phyloP scores from a whole-genome alignment of 2,329 filamentous ascomycete genomes.

The Colletotrichum brevisporum region DNA sequence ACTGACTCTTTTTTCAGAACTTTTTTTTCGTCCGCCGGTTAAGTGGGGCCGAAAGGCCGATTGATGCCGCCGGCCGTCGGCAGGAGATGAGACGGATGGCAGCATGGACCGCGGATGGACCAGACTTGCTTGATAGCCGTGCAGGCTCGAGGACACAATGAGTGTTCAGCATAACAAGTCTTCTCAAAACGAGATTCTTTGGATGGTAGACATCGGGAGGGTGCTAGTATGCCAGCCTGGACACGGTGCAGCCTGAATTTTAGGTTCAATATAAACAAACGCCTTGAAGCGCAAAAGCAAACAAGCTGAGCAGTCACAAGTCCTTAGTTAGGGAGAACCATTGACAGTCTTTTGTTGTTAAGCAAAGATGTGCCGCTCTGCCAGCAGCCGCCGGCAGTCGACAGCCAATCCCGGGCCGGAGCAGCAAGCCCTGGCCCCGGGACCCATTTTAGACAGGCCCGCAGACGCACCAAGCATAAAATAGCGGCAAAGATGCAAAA shows the following conservation, averaged over 20 bases:
- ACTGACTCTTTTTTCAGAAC: background rate
- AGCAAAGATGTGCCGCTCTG: background rate
- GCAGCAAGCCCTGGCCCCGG: constrained; percentile 19
- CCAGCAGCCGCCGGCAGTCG: background rate
- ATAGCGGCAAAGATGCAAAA: constrained; percentile 1
- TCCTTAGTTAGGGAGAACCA: too few species aligned
- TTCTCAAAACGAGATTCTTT: too few species aligned
- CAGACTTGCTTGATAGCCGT: too few species aligned
- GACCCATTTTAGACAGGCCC: constrained; percentile 23
- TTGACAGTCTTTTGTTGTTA: background rate
- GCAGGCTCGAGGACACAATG: too few species aligned
- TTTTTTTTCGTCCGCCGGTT: constrained; percentile 4
- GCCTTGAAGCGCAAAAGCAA: too few species aligned
- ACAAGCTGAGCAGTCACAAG: too few species aligned
- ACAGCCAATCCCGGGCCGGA: constrained; percentile 27
- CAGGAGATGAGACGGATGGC: background rate
- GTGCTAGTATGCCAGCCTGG: too few species aligned
- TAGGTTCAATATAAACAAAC: too few species aligned
- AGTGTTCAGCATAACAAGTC: too few species aligned
- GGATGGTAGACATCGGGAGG: too few species aligned
- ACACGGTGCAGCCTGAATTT: too few species aligned
- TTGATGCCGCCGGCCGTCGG: background rate
- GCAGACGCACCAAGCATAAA: constrained; percentile 12
- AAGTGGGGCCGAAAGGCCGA: constrained; percentile 8
- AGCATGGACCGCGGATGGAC: too few species aligned